These are phyloP conservation scores for Neostapfia colusana DNA, from an alignment of 176 grass and related monocot species.

Conservation along the genomic window DNA sequence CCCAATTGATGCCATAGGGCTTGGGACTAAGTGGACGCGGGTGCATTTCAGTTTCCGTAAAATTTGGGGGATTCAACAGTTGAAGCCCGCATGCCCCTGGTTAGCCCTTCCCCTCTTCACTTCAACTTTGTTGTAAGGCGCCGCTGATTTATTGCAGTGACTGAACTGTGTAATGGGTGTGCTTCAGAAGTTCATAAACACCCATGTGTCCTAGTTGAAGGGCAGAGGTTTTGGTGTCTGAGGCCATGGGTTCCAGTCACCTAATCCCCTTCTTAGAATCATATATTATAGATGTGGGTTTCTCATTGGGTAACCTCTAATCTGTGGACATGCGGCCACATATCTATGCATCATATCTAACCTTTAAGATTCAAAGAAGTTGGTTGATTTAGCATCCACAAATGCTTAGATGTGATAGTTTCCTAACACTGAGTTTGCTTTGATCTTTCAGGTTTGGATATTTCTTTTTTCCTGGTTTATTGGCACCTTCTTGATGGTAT, in stretches of 20 bases:
- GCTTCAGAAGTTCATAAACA: not conserved
- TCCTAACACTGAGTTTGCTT: constrained; percentile 29
- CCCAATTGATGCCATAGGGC: not conserved
- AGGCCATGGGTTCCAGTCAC: not conserved
- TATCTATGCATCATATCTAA: not conserved
- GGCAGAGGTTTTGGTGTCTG: not conserved
- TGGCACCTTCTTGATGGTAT: constrained; percentile 88
- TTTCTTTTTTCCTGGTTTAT: constrained; percentile 93
- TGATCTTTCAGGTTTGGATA: constrained; percentile 63
- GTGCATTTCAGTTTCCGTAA: not conserved
- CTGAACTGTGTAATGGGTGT: not conserved
- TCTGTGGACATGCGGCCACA: not conserved
- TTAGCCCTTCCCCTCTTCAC: not conserved
- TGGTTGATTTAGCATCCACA: not conserved
- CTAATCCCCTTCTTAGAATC: not conserved
- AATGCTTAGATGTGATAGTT: not conserved
- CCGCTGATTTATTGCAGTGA: not conserved
- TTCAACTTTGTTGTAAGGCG: not conserved
- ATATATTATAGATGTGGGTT: not conserved
- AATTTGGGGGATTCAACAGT: not conserved
- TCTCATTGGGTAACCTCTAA: not conserved
- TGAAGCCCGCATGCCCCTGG: not conserved
- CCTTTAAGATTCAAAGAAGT: too few relatives aligned
- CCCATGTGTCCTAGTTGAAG: not conserved
- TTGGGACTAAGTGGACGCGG: too few relatives aligned